Evolutionary conservation across 2,329 filamentous ascomycete genomes (phyloP).

Genomic region (Xylaria sp.): DNA sequence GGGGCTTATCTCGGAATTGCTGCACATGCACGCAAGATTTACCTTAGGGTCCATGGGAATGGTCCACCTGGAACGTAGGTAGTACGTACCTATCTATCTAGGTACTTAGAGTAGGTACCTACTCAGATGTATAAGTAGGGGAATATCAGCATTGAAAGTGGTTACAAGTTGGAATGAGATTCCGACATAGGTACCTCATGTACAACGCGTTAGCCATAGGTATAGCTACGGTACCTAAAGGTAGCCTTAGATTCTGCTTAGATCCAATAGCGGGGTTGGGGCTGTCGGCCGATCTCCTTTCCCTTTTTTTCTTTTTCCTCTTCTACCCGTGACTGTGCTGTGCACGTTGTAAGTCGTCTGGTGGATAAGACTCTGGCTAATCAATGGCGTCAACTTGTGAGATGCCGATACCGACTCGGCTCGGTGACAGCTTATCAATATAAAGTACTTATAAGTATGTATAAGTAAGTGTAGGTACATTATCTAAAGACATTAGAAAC

Average conservation of each 20-base stretch:
- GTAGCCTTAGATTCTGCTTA: too few species aligned
- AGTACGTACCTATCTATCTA: too few species aligned
- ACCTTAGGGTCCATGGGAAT: neutral
- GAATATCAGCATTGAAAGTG: too few species aligned
- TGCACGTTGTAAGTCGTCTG: conserved; percentile 31
- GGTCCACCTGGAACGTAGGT: too few species aligned
- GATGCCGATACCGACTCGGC: conserved; percentile 19
- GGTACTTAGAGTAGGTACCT: too few species aligned
- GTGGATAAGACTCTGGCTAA: conserved; percentile 28
- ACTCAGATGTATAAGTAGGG: too few species aligned
- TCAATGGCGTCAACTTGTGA: conserved; percentile 35
- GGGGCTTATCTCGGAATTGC: conserved; percentile 14
- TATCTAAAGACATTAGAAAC: conserved; percentile 2
- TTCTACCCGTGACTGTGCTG: neutral
- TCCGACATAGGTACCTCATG: too few species aligned
- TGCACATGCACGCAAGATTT: conserved; percentile 14
- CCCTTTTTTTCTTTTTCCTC: neutral
- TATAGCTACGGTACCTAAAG: too few species aligned
- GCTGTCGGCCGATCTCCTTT: neutral
- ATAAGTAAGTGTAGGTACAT: conserved; percentile 10
- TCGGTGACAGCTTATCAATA: conserved; percentile 19
- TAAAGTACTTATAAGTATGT: conserved; percentile 5
- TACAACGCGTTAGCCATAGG: too few species aligned
- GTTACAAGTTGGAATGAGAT: too few species aligned
- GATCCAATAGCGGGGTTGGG: conserved; percentile 19